Evolutionary conservation across 768 basidiomycete genomes (phyloP).

Genomic region (Boletus sp.): DNA sequence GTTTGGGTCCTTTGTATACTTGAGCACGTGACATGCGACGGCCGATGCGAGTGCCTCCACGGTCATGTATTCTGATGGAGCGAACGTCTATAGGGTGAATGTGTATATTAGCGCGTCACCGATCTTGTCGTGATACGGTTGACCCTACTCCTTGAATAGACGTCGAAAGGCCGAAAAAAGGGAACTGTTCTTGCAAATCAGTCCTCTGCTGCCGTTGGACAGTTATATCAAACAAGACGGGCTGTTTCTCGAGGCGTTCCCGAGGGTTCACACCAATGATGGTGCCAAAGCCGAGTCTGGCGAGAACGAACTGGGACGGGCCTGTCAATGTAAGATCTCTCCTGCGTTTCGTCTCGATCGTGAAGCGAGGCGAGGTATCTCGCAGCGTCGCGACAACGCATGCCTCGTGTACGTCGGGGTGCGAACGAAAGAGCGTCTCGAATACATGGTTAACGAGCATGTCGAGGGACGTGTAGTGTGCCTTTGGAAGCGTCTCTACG

Average conservation of each 20-base stretch:
- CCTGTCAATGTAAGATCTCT: constrained; percentile 14
- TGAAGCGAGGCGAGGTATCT: constrained; percentile 45
- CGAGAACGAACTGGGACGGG: constrained; percentile 25
- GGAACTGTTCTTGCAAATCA: no score
- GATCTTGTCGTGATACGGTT: neutral
- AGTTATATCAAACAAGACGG: constrained; percentile 50
- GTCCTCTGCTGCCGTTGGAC: constrained; percentile 15
- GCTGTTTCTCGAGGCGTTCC: constrained; percentile 64
- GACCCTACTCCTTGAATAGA: no score
- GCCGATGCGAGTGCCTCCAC: no score
- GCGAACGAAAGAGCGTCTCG: constrained; percentile 34
- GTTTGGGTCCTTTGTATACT: no score
- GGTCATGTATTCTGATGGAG: no score
- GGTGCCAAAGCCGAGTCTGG: constrained; percentile 45
- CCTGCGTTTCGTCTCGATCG: constrained; percentile 37
- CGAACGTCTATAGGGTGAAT: constrained; percentile 42
- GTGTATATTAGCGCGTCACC: neutral
- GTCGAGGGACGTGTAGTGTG: constrained; percentile 43
- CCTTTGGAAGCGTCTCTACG: constrained; percentile 21
- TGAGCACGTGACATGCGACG: no score
- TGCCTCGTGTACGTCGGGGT: constrained; percentile 35
- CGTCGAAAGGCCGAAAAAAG: constrained; percentile 21
- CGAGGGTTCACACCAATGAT: constrained; percentile 67
- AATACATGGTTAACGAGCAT: constrained; percentile 43
- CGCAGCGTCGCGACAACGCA: constrained; percentile 45